Evolutionary conservation across 2,329 filamentous ascomycete species (phyloP).

Genomic region (Chaetomiaceae sp.): DNA sequence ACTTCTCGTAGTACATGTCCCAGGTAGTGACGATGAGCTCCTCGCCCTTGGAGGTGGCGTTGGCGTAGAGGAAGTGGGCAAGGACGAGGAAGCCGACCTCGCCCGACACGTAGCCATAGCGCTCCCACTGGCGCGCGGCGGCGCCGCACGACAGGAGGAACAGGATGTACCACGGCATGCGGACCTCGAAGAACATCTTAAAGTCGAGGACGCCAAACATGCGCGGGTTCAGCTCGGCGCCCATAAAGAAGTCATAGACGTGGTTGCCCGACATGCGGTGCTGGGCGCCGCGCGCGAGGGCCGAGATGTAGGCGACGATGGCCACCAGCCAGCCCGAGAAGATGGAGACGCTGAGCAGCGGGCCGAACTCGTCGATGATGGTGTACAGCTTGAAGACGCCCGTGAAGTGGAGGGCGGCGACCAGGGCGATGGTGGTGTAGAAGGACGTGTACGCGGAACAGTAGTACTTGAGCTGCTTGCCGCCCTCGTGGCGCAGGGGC

Average conservation of each 20-base stretch:
- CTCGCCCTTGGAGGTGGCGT: slow-evolving; percentile 78
- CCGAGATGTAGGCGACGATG: slow-evolving; percentile 81
- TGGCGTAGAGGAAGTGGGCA: slow-evolving; percentile 78
- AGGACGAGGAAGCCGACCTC: slow-evolving; percentile 71
- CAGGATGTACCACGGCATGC: slow-evolving; percentile 81
- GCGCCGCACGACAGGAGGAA: slow-evolving; percentile 65
- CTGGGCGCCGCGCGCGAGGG: slow-evolving; percentile 71
- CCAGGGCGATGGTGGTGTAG: slow-evolving; percentile 75
- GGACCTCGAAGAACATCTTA: slow-evolving; percentile 90
- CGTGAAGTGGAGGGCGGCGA: slow-evolving; percentile 70
- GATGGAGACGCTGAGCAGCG: slow-evolving; percentile 89
- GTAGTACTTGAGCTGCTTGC: slow-evolving; percentile 88
- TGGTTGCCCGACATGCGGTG: slow-evolving; percentile 86
- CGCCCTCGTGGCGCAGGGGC: slow-evolving; percentile 73
- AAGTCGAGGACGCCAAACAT: slow-evolving; percentile 83
- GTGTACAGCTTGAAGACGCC: slow-evolving; percentile 87
- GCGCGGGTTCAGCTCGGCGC: slow-evolving; percentile 78
- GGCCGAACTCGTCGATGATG: slow-evolving; percentile 91
- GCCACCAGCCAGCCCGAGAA: slow-evolving; percentile 81
- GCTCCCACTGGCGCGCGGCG: slow-evolving; percentile 69
- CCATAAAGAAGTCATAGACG: slow-evolving; percentile 89
- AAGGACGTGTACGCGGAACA: slow-evolving; percentile 87
- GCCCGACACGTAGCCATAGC: slow-evolving; percentile 70
- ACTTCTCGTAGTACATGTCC: slow-evolving; percentile 90
- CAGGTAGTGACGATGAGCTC: slow-evolving; percentile 76